Percentiles rank a stretch among this genome's conserved stretches.
Evolutionary conservation across 495 filamentous ascomycete species (phyloP).

Genomic region (Aspergillus steynii): DNA sequence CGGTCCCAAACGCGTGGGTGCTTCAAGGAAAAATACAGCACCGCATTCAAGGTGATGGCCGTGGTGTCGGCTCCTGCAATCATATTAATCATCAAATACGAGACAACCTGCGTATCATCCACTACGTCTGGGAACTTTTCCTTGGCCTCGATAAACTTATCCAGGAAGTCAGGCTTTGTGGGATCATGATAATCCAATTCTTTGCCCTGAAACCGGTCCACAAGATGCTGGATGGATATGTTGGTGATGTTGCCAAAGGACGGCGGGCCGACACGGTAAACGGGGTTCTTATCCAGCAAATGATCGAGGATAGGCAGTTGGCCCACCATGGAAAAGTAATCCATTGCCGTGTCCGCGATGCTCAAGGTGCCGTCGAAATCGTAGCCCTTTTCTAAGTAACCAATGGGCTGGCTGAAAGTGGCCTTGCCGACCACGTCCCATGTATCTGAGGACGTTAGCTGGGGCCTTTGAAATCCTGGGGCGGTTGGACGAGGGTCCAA

Average conservation of each 20-base stretch:
- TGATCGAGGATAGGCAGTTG: slow-evolving; percentile 65
- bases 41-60: slow-evolving; percentile 33
- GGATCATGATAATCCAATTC: slow-evolving; percentile 21
- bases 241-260: slow-evolving; percentile 24
- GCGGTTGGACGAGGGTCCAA: slow-evolving; percentile 1
- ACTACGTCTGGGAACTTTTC: slow-evolving; percentile 29
- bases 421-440: slow-evolving; percentile 37
- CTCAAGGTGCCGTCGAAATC: slow-evolving; percentile 30
- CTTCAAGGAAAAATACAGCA: slow-evolving; percentile 43
- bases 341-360: slow-evolving; percentile 18
- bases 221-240: slow-evolving; percentile 26
- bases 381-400: slow-evolving; percentile 37
- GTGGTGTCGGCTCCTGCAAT: slow-evolving; percentile 46
- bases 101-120: slow-evolving; percentile 30
- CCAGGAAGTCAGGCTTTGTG: slow-evolving; percentile 28
- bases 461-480: background rate
- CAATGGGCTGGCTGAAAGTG: slow-evolving; percentile 37
- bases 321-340: slow-evolving; percentile 37
- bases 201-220: slow-evolving; percentile 21
- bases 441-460: slow-evolving; percentile 22
- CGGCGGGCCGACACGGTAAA: slow-evolving; percentile 25
- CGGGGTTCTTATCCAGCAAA: slow-evolving; percentile 60
- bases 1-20: slow-evolving; percentile 30
- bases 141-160: slow-evolving; percentile 39
- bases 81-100: slow-evolving; percentile 44